phyloP scores from a whole-genome alignment of 2,329 filamentous ascomycete genomes.

The Zelopaecilomyces penicillatus region DNA sequence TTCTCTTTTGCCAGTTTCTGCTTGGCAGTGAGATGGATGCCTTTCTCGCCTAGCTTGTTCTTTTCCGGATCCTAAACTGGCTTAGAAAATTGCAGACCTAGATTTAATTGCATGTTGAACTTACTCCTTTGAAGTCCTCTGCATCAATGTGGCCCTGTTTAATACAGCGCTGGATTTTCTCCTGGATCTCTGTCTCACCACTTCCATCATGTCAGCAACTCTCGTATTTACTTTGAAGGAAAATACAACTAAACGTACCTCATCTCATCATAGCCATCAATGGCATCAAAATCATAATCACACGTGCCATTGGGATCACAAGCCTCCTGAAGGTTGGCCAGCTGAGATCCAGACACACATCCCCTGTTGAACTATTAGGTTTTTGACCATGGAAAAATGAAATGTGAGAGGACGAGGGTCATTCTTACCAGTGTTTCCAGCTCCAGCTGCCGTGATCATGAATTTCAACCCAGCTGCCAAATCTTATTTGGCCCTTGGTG shows the following conservation, averaged over 20 bases:
- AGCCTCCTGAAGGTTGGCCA: conserved; percentile 55
- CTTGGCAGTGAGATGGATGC: conserved; percentile 45
- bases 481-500: conserved; percentile 66
- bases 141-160: conserved; percentile 72
- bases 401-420: neutral
- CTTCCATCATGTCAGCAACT: conserved; percentile 18
- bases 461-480: conserved; percentile 64
- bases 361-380: conserved; percentile 50
- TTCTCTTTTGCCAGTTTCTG: conserved; percentile 28
- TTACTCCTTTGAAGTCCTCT: conserved; percentile 82
- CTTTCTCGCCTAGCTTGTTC: conserved; percentile 59
- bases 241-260: conserved; percentile 25
- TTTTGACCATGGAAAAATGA: neutral
- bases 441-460: conserved; percentile 54
- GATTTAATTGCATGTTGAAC: conserved; percentile 24
- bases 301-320: conserved; percentile 38
- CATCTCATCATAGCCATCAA: conserved; percentile 79
- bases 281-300: conserved; percentile 50
- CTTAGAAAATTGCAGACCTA: conserved; percentile 6
- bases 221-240: neutral
- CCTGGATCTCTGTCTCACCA: conserved; percentile 52
- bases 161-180: conserved; percentile 65
- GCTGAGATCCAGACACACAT: conserved; percentile 70
- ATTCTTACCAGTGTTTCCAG: conserved; percentile 78
- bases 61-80: conserved; percentile 58